Base-by-base conservation (phyloP, 2,329 filamentous ascomycete species). In the Penicillium hordei region DNA sequence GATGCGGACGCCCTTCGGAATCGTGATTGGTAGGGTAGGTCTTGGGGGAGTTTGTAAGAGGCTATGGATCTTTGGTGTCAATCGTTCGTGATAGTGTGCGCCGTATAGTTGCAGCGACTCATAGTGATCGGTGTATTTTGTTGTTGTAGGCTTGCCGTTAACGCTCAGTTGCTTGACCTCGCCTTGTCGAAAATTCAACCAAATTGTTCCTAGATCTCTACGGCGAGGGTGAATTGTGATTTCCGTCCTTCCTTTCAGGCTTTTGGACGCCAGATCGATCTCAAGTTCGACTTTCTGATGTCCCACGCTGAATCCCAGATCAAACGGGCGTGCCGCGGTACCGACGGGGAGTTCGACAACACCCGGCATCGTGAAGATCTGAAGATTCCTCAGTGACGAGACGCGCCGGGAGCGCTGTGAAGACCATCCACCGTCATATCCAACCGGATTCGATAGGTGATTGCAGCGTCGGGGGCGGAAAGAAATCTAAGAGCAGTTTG, bases 271-370 rank as follows among this genome's bases (percentile, higher is more conserved):
- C 72, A 99, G 95, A 77, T 96, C 90, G 71, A 99, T 82, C 68
- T 97, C 93, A 59, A 99, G 81, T 68, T 92, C 88, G 49, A 99
- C 88, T 72, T 90, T 90, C 77, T 97, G 93, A 76, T 92, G 89
- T 54, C 91, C 82, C 57, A 97, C 79, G 48, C 80, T 79, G 68
- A 82, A 86, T 38, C 78, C 78, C 59, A 72, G 66, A 31, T 68
- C 68, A 50, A 56, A 55, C 46, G 57, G 58, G 42, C 69, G 64
- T 65, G 68, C 69, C 57, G 60, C 60, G 54, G 70, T 65, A 53
- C 65, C 67, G 46, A 63, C 61, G 39, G 68, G 65, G 55, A 68
- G 68, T 56, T 76, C 74, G 52, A 76, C 69, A 60, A 75, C 67
- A 63, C 74, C 73, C 58, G 74, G 74, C 74, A 76, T 76, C 60